Conservation (phyloP, 2,329 filamentous ascomycete species). For the Paecilomyces sp. region DNA sequence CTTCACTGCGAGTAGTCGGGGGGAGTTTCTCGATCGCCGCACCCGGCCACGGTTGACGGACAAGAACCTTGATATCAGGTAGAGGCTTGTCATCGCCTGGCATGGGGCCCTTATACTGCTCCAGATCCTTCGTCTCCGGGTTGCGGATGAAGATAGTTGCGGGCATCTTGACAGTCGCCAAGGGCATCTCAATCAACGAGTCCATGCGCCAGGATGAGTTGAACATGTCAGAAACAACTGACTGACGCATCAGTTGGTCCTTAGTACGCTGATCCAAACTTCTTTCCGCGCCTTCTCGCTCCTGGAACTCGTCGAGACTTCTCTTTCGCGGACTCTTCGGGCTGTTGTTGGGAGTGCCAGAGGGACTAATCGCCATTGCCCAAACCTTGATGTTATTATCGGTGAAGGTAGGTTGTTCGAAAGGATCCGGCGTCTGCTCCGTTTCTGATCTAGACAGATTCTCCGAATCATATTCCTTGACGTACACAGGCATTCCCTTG, state of each 20-base stretch:
- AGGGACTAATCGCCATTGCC: constrained; percentile 58
- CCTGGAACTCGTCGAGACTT: constrained; percentile 44
- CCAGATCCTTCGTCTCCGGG: constrained; percentile 54
- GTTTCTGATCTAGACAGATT: constrained; percentile 16
- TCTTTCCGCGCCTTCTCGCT: constrained; percentile 8
- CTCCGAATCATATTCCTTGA: constrained; percentile 57
- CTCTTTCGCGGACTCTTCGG: constrained; percentile 37
- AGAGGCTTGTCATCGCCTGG: constrained; percentile 45
- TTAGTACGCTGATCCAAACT: constrained; percentile 17
- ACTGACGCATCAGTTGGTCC: constrained; percentile 49
- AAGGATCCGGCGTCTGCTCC: constrained; percentile 13
- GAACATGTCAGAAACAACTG: constrained; percentile 70
- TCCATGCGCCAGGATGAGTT: constrained; percentile 69
- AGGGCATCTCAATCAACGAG: constrained; percentile 57
- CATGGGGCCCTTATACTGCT: constrained; percentile 62
- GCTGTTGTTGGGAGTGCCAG: constrained; percentile 1
- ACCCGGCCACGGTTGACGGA: constrained; percentile 73
- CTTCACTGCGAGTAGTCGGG: constrained; percentile 55
- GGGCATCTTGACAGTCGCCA: constrained; percentile 61
- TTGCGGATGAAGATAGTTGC: constrained; percentile 64
- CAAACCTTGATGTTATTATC: constrained; percentile 77
- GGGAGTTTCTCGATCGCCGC: constrained; percentile 60
- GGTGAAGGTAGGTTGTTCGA: constrained; percentile 58
- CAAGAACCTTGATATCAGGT: constrained; percentile 63
- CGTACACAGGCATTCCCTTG: constrained; percentile 66